A percentile compares a stretch with the other conserved stretches of the same genome.
Evolutionary conservation across 108 stramenopile genomes (phyloP).

Genomic region (Skeletonema grethae): DNA sequence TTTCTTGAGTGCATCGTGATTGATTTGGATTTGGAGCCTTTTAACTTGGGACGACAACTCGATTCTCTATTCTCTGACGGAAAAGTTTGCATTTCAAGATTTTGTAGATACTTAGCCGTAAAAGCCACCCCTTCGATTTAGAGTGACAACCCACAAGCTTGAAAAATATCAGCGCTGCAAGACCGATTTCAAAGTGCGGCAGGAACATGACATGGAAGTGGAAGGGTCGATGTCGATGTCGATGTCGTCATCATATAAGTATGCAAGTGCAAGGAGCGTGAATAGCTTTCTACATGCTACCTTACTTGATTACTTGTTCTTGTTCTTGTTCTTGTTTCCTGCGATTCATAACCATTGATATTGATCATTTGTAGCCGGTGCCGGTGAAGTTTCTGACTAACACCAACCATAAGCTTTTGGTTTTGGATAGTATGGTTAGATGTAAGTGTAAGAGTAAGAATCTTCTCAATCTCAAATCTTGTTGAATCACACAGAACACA

Average conservation of each 20-base stretch:
- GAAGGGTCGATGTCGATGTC: slow-evolving; percentile 6
- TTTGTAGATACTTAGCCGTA: slow-evolving; percentile 18
- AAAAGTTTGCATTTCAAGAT: slow-evolving; percentile 7
- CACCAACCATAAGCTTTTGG: not conserved
- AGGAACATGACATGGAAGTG: no score
- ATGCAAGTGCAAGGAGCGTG: no score
- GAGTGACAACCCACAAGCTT: not conserved
- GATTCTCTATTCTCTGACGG: slow-evolving; percentile 11
- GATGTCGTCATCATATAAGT: not conserved
- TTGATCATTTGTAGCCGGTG: no score
- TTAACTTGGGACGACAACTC: not conserved
- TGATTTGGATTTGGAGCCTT: slow-evolving; percentile 9
- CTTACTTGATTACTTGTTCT: no score
- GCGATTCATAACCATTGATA: not conserved
- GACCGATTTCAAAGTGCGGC: not conserved
- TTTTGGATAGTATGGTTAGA: slow-evolving; percentile 21
- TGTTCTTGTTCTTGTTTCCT: no score
- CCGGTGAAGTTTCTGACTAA: not conserved
- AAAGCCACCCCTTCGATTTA: not conserved
- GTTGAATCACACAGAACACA: slow-evolving; percentile 15
- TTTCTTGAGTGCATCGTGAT: not conserved
- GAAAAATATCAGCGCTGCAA: slow-evolving; percentile 7
- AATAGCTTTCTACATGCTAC: no score
- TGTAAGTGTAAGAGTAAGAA: no score
- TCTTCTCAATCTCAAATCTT: slow-evolving; percentile 29